Base-by-base conservation (phyloP, 2,329 filamentous ascomycete species). In the Nigrograna mackinnonii region DNA sequence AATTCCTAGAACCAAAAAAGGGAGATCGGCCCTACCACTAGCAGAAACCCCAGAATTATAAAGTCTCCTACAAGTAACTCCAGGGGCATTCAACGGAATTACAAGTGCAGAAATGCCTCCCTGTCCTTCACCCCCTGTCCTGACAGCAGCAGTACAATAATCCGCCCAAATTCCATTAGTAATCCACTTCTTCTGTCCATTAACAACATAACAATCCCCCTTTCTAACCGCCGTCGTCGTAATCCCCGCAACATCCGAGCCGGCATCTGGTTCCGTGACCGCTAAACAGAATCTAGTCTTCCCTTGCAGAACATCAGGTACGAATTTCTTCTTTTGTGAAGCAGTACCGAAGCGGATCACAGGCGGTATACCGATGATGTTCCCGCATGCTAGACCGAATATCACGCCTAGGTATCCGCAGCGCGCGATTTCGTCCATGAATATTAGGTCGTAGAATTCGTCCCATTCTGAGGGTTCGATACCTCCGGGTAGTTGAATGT, bases 241-340 rank as follows among this genome's bases (percentile, higher is more conserved):
- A 24, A 92, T 74, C 14, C 85, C 82, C 13, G 87, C 86, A 5
- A 92, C 88, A 65, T 92, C 88, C 30, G 80, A 85, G 14, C 88
- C 88, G 13, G 88, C 87, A 67, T 91, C 91, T 0, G 88, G 88
- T 68, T 94, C 89, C 1, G 88, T 91, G 60, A 92, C 89, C 41
- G 87, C 88, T 4, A 94, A 75, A 61, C 85, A 91, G 60, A 91
- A 87, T 76, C 89, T 90, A 79, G 91, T 91, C 75, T 83, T 81
- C 46, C 87, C 88, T 37, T 79, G 81, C 47, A 92, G 79, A 31
- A 89, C 84, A 56, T 91, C 86, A 26, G 82, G 75, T 22, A 83
- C 79, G 37, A 92, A 77, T 42, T 76, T 77, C 53, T 84, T 78
- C 68, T 82, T 83, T 57, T 88, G 79, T 20, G 73, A 14, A 45